Evolutionary conservation across 2,329 filamentous ascomycete species (phyloP), one percentile per base, ranked within the genome.

Genomic region (Penicillium sp.): DNA sequence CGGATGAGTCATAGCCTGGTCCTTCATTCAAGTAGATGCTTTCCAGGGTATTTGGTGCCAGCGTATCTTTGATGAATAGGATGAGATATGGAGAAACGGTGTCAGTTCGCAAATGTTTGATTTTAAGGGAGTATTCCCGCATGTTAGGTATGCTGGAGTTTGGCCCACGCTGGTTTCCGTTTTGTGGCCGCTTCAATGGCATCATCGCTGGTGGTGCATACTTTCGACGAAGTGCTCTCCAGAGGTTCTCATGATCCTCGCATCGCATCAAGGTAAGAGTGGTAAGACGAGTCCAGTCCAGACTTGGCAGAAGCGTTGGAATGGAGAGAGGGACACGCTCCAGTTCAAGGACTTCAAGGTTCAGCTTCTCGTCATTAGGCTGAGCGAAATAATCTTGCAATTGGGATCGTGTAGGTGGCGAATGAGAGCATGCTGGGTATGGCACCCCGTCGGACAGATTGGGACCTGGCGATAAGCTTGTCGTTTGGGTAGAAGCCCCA

Each of bases 11-110:
- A 66, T 79, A 75, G 20, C 69, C 65, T 50, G 78, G 67, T 59
- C 79, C 64, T 73, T 91, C 86, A 66, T 91, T 87, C 42, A 93
- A 69, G 64, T 90, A 90, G 8, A 93, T 75, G 7, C 83, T 83
- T 67, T 93, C 86, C n/a, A 93, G 74, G 25, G 82, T 86, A 66
- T 93, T 88, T 1, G 88, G 88, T 18, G 84, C 84, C 32, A 93
- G 75, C 0, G 87, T 85, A 53, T 91, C 86, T 59, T 86, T 88
- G 54, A 93, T 75, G 63, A 93, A 92, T 1, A 78, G 76, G 46
- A 93, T 81, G 13, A 93, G 72, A 23, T 84, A 76, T 6, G 80
- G 74, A 1, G 87, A 87, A 2, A 87, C 84, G 10, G 77, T 78
- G 67, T 93, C 87, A 1, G 86, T 89, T 61, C 91, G 86, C 12